Conservation (phyloP, 305 asterid species). For the Andrographis paniculata region DNA sequence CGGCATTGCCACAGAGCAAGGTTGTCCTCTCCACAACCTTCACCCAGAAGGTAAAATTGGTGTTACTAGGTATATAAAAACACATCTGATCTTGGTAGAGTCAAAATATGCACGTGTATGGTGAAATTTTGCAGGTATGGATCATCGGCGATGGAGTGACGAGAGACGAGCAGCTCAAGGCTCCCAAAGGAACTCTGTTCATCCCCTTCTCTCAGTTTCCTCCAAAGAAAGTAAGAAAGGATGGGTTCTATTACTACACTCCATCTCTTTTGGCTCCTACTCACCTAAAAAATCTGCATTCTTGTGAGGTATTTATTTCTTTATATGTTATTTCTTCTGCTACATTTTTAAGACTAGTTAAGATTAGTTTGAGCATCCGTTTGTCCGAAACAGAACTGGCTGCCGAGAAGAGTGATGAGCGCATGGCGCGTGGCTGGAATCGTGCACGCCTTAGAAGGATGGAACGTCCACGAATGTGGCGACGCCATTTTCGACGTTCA, state of each 20-base stretch:
- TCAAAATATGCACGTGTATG: background rate
- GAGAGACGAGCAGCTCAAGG: slow-evolving; percentile 46
- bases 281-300: slow-evolving; percentile 51
- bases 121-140: slow-evolving; percentile 42
- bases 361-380: background rate
- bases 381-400: slow-evolving; percentile 44
- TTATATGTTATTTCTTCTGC: background rate
- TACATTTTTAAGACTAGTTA: too few relatives aligned
- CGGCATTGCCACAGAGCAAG: slow-evolving; percentile 19
- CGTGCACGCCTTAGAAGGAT: slow-evolving; percentile 48
- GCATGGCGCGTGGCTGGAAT: slow-evolving; percentile 58
- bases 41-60: slow-evolving; percentile 33
- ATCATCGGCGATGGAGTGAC: slow-evolving; percentile 62
- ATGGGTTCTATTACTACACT: slow-evolving; percentile 44
- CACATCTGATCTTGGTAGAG: background rate
- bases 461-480: slow-evolving; percentile 56
- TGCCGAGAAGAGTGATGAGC: slow-evolving; percentile 58
- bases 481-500: slow-evolving; percentile 28
- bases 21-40: slow-evolving; percentile 23
- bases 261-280: slow-evolving; percentile 73
- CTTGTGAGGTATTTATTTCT: slow-evolving; percentile 54
- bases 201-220: slow-evolving; percentile 69
- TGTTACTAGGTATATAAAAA: too few relatives aligned
- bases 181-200: slow-evolving; percentile 56
- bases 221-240: slow-evolving; percentile 46